Base-by-base conservation (phyloP, 768 basidiomycete species). In the Pleurotus pulmonarius region DNA sequence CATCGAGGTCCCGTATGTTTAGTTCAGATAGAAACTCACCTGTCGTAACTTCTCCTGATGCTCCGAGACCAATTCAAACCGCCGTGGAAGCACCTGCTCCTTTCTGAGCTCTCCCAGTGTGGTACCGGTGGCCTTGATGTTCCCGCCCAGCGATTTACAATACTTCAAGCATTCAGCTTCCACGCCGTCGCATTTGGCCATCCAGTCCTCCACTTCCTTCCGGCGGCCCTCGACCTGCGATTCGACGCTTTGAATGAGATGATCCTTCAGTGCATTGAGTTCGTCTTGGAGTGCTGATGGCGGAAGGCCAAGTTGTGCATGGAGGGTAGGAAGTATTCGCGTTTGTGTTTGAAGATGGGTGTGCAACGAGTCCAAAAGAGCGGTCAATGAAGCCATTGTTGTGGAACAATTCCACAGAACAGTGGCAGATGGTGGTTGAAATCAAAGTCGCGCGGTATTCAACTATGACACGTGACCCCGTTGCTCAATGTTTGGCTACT, bases 301-400 rank as follows among this genome's bases (percentile, higher is more conserved):
- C 7, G 93, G 91, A 12, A 95, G 78, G 29, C 91, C 92, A 13
- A 96, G 88, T 64, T 91, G 91, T 1, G 83, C 77, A 69, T 95
- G 92, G 3, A 96, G 76, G 5, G 86, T 84, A 13, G 92, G 92
- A 2, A 96, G 75, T 29, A 92, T 77, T 59, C 89, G 86, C 0
- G 90, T 92, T 70, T 95, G 92, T 1, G 85, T 73, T 68, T 89
- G 88, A 4, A 94, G 74, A 67, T 90, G 88, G 2, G 84, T 79
- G 60, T 92, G 89, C 24, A 94, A 69, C 18, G 90, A 87, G 67
- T 88, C 83, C 7, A 94, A 77, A 13, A 93, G 78, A 9, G 86
- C 76, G 38, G 86, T 90, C 46, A 92, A 41, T 13, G 51, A 64
- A 9, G 72, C 67, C 60, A 66, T 62, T 6, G 69, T 62, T 18